A percentile compares a stretch with the other conserved stretches of the same genome.
Evolutionary conservation across 2,329 filamentous ascomycete genomes (phyloP).

Genomic region (Pestalotiopsis fici): DNA sequence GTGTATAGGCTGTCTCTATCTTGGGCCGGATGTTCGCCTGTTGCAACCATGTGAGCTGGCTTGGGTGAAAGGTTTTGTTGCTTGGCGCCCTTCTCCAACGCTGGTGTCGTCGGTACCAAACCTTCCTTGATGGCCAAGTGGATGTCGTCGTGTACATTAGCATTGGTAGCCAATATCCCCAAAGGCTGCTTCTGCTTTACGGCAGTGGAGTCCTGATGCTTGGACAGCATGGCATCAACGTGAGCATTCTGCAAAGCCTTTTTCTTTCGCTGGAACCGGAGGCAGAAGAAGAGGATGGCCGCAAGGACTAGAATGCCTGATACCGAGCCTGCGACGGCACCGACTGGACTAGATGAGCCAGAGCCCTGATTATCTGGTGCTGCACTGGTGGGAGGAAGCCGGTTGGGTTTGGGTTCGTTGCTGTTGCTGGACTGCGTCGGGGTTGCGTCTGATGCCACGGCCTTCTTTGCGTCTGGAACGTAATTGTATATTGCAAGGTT

Average conservation of each 20-base stretch:
- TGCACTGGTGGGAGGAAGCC: constrained; percentile 3
- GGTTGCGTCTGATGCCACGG: not conserved
- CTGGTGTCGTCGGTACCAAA: constrained; percentile 22
- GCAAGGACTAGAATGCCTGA: constrained; percentile 22
- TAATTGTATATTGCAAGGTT: constrained; percentile 21
- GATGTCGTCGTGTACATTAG: constrained; percentile 6
- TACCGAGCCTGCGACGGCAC: constrained; percentile 24
- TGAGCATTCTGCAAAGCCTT: constrained; percentile 16
- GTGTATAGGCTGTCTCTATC: not conserved
- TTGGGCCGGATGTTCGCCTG: not conserved
- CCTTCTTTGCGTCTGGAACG: not conserved
- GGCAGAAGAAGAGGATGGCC: constrained; percentile 20
- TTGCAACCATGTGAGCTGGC: constrained; percentile 4
- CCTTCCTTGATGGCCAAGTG: constrained; percentile 12
- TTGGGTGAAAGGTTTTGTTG: not conserved
- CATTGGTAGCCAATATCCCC: constrained; percentile 14
- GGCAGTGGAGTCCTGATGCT: not conserved
- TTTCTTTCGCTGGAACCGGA: constrained; percentile 21
- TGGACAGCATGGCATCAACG: constrained; percentile 12
- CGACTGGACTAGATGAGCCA: constrained; percentile 16
- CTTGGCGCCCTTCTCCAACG: constrained; percentile 22
- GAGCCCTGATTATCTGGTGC: constrained; percentile 4
- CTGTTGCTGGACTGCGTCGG: not conserved
- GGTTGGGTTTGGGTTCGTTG: not conserved
- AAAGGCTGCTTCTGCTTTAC: constrained; percentile 6